These are phyloP conservation scores for Boletus tomentosulus DNA, from an alignment of 768 basidiomycete genomes.

Conservation along the genomic window DNA sequence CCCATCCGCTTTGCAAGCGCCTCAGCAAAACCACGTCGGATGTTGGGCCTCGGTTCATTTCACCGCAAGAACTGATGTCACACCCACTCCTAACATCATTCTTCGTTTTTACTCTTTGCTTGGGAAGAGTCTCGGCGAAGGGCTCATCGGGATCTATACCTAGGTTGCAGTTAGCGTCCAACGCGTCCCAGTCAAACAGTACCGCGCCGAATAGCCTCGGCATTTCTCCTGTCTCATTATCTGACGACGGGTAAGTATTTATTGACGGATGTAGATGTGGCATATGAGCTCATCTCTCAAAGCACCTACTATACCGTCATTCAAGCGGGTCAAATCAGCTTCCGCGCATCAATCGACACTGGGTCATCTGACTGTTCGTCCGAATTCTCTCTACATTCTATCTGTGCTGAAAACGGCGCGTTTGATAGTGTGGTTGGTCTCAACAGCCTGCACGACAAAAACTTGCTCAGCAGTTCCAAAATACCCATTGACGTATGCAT, in stretches of 20 bases:
- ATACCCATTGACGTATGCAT: slow-evolving; percentile 66
- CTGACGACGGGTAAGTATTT: slow-evolving; percentile 47
- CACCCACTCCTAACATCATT: slow-evolving; percentile 9
- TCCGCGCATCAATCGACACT: slow-evolving; percentile 71
- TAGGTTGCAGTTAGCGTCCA: slow-evolving; percentile 12
- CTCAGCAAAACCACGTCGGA: slow-evolving; percentile 9
- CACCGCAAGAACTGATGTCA: slow-evolving; percentile 16
- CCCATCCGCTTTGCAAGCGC: neutral
- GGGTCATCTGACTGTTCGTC: slow-evolving; percentile 44
- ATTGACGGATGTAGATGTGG: slow-evolving; percentile 17
- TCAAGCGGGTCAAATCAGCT: slow-evolving; percentile 55
- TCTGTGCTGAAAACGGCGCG: neutral
- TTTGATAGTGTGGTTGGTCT: slow-evolving; percentile 63
- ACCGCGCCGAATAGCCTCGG: slow-evolving; percentile 34
- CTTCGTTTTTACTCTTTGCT: slow-evolving; percentile 9
- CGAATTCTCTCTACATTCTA: neutral
- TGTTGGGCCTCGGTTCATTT: slow-evolving; percentile 12
- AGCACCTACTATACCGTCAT: slow-evolving; percentile 71
- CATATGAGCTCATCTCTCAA: slow-evolving; percentile 7
- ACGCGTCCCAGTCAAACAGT: slow-evolving; percentile 9
- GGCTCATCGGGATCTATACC: slow-evolving; percentile 2
- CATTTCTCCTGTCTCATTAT: slow-evolving; percentile 41
- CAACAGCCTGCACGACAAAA: slow-evolving; percentile 55
- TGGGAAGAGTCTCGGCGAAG: slow-evolving; percentile 7
- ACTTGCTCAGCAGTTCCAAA: slow-evolving; percentile 57